Evolutionary conservation across 768 basidiomycete species (phyloP), one percentile per base, ranked within the genome.

Genomic region (Leccinum variicolor): DNA sequence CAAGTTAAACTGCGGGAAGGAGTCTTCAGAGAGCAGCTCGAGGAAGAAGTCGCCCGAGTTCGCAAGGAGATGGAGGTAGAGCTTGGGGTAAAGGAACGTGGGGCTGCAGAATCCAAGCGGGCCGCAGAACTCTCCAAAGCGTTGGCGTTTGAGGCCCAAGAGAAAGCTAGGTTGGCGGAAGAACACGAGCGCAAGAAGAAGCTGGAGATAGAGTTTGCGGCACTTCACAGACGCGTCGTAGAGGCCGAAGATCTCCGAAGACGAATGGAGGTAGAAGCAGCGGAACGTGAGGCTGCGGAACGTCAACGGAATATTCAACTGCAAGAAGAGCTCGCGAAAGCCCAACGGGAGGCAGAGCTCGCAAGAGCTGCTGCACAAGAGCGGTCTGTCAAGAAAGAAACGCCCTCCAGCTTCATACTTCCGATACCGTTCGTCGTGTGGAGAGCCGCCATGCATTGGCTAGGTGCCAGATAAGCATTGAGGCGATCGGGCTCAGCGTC

Each of bases 361-460:
- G 66, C 70, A 25, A 63, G 51, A 50, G 46, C 60, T 15, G 63
- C 62, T 43, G 64, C 61, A 8, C 64, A 72, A 14, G 68, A 73
- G 39, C 63, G 71, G 26, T 11, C 41, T 31, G 14, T 55, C 50
- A 72, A 67, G 63, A 72, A 60, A 51, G 72, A 74, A 34, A 57
- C 72, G 6, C 64, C 70, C 3, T 57, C 70, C 6, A 57, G 62
- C 25, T 66, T 73, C 58, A 47, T 72, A 29, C 50, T 72, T 19
- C 70, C 72, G 7, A 74, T 74, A 53, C 70, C 70, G 6, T 72
- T 74, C 47, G 72, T 72, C 19, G 66, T 72, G 10, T 72, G 70
- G 70, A 72, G 59, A 21, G 70, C 70, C 9, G 70, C 70, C 1
- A 62, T 72, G 72, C 58, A 64, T n/a, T 72, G 72, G 70, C 51